These are phyloP conservation scores for Backusella circina DNA, from an alignment of 192 early-diverging fungal genomes.

Conservation along the genomic window DNA sequence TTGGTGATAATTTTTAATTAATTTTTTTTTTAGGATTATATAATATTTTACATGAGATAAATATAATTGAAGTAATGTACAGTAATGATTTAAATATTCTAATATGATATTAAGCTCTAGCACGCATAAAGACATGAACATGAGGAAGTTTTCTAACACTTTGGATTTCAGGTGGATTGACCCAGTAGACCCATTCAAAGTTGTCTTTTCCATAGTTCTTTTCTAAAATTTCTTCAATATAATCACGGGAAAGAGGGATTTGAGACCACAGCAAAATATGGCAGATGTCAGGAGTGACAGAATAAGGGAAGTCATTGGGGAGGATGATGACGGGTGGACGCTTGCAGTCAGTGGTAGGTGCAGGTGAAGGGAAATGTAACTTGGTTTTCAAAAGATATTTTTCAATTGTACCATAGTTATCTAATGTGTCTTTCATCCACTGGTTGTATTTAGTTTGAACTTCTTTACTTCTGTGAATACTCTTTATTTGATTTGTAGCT, in stretches of 20 bases:
- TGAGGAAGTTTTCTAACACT: slow-evolving; percentile 27
- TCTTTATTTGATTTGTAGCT: slow-evolving; percentile 28
- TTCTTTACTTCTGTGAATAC: slow-evolving; percentile 9
- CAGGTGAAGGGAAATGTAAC: slow-evolving; percentile 1
- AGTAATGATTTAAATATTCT: neutral
- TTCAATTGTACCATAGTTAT: slow-evolving; percentile 25
- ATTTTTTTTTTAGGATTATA: neutral
- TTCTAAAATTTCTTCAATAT: slow-evolving; percentile 13
- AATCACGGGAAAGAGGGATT: neutral
- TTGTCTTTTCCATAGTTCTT: slow-evolving; percentile 4
- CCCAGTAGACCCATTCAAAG: slow-evolving; percentile 26
- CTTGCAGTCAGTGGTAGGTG: neutral
- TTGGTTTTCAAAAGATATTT: slow-evolving; percentile 20
- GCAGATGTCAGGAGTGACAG: slow-evolving; percentile 10
- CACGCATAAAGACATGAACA: slow-evolving; percentile 26
- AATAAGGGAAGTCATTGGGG: slow-evolving; percentile 31
- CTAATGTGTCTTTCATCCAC: slow-evolving; percentile 21
- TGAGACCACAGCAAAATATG: slow-evolving; percentile 28
- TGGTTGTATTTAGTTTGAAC: slow-evolving; percentile 17
- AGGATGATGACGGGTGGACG: slow-evolving; percentile 19
- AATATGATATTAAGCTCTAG: neutral
- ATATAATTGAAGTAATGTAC: neutral
- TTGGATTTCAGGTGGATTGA: slow-evolving; percentile 33
- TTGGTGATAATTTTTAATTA: neutral
- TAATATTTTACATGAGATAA: neutral